Evolutionary conservation across 1,284 basidiomycete genomes (phyloP).

Genomic region (Xerocomus amazonicus): DNA sequence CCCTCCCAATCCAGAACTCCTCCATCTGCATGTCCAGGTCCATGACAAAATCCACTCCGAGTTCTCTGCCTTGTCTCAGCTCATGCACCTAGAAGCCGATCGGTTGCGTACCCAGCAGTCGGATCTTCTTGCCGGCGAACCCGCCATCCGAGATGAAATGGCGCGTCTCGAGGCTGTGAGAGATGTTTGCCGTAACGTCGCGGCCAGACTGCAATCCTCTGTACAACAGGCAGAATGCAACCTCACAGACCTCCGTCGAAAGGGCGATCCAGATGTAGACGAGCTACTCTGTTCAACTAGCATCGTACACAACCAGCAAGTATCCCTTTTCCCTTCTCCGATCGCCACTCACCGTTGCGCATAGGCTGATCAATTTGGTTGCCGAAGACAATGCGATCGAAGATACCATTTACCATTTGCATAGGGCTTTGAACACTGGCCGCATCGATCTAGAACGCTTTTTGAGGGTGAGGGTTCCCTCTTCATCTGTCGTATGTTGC

Average conservation of each 20-base stretch:
- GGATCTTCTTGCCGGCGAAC: slow-evolving; percentile 85
- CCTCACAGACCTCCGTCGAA: slow-evolving; percentile 64
- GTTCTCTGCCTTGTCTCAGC: slow-evolving; percentile 61
- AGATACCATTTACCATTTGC: slow-evolving; percentile 96
- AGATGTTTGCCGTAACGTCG: slow-evolving; percentile 83
- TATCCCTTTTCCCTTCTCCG: slow-evolving; percentile 20
- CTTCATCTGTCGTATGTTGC: slow-evolving; percentile 21
- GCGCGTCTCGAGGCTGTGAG: slow-evolving; percentile 92
- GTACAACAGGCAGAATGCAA: slow-evolving; percentile 66
- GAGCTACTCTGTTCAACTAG: slow-evolving; percentile 93
- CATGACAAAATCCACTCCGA: slow-evolving; percentile 73
- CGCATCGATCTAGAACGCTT: slow-evolving; percentile 91
- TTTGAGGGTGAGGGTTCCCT: slow-evolving; percentile 63
- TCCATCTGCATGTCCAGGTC: slow-evolving; percentile 80
- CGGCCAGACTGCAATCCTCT: slow-evolving; percentile 59
- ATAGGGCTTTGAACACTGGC: slow-evolving; percentile 88
- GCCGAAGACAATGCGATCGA: slow-evolving; percentile 99
- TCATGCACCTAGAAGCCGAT: slow-evolving; percentile 66
- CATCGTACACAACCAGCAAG: slow-evolving; percentile 94
- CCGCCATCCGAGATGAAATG: slow-evolving; percentile 95
- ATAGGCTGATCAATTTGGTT: slow-evolving; percentile 87
- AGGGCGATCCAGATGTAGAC: slow-evolving; percentile 83
- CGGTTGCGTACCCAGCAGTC: slow-evolving; percentile 76
- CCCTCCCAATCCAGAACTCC: slow-evolving; percentile 85
- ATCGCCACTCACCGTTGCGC: slow-evolving; percentile 13